Conservation (phyloP, 257 asterid genomes). For the Handroanthus guayacan region DNA sequence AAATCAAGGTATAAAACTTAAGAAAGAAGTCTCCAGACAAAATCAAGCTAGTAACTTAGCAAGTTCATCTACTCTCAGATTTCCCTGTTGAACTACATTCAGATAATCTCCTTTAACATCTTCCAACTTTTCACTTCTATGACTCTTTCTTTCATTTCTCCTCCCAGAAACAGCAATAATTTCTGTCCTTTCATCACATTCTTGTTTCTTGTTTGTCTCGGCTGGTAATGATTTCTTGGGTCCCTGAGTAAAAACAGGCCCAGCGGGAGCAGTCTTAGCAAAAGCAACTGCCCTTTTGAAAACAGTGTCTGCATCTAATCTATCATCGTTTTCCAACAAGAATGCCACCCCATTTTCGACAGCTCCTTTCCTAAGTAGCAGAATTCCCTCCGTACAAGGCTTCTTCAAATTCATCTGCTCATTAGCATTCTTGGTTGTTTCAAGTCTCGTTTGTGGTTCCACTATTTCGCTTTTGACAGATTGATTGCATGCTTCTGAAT, state of each 20-base stretch:
- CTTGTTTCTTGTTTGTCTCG: slow-evolving; percentile 46
- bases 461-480: slow-evolving; percentile 28
- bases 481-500: slow-evolving; percentile 32
- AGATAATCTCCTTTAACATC: slow-evolving; percentile 60
- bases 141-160: slow-evolving; percentile 47
- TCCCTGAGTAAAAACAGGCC: slow-evolving; percentile 59
- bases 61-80: slow-evolving; percentile 84
- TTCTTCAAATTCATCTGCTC: slow-evolving; percentile 31
- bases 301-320: slow-evolving; percentile 71
- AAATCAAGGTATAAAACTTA: neutral
- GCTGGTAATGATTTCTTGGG: slow-evolving; percentile 42
- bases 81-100: slow-evolving; percentile 69
- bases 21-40: neutral
- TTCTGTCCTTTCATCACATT: slow-evolving; percentile 37
- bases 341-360: slow-evolving; percentile 74
- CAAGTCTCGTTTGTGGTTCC: slow-evolving; percentile 33
- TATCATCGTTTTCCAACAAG: slow-evolving; percentile 57
- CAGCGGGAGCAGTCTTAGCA: slow-evolving; percentile 71
- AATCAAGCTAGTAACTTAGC: slow-evolving; percentile 73
- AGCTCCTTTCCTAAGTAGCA: slow-evolving; percentile 65
- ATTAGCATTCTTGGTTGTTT: slow-evolving; percentile 25
- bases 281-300: slow-evolving; percentile 61
- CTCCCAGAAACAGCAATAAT: slow-evolving; percentile 34
- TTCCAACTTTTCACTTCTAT: slow-evolving; percentile 49
- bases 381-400: slow-evolving; percentile 51